Conservation (phyloP, 208 protist species). For the Trypanosoma mega region DNA sequence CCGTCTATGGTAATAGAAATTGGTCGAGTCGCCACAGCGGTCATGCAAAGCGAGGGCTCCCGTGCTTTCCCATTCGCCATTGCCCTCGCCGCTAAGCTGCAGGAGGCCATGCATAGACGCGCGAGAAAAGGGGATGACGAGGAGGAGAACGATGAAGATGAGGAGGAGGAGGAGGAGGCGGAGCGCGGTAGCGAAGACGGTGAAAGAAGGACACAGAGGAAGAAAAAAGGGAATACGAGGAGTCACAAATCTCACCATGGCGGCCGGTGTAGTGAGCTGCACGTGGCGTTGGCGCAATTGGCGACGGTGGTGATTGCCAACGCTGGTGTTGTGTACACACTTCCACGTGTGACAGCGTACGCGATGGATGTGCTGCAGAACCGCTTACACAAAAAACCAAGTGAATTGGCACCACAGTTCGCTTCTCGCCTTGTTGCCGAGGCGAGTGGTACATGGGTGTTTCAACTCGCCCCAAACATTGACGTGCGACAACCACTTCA, state of each 20-base stretch:
- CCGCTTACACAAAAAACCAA: constrained; percentile 27
- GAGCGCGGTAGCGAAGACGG: too few relatives aligned
- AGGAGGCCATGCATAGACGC: constrained; percentile 42
- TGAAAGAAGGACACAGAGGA: too few relatives aligned
- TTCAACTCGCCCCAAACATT: constrained; percentile 7
- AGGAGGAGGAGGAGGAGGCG: too few relatives aligned
- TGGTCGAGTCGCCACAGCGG: constrained; percentile 47
- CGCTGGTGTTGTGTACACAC: constrained; percentile 35
- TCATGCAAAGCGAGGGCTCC: constrained; percentile 51
- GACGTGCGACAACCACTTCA: constrained; percentile 19
- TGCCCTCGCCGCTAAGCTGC: constrained; percentile 42
- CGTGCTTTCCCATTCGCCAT: constrained; percentile 54
- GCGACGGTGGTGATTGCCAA: constrained; percentile 44
- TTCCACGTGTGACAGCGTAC: constrained; percentile 53
- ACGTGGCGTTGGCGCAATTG: constrained; percentile 67
- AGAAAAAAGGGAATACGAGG: too few relatives aligned
- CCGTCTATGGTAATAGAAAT: constrained; percentile 58
- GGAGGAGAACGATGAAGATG: too few relatives aligned
- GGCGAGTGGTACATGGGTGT: not conserved
- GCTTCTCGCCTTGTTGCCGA: constrained; percentile 9
- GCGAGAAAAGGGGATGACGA: too few relatives aligned
- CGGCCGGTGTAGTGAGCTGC: constrained; percentile 15
- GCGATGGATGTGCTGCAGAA: constrained; percentile 43
- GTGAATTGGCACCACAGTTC: constrained; percentile 49
- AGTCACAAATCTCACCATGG: too few relatives aligned